Percentiles rank a stretch among this genome's conserved stretches.
Evolutionary conservation across 2,329 filamentous ascomycete species (phyloP).

Genomic region (Fusarium zealandicum): DNA sequence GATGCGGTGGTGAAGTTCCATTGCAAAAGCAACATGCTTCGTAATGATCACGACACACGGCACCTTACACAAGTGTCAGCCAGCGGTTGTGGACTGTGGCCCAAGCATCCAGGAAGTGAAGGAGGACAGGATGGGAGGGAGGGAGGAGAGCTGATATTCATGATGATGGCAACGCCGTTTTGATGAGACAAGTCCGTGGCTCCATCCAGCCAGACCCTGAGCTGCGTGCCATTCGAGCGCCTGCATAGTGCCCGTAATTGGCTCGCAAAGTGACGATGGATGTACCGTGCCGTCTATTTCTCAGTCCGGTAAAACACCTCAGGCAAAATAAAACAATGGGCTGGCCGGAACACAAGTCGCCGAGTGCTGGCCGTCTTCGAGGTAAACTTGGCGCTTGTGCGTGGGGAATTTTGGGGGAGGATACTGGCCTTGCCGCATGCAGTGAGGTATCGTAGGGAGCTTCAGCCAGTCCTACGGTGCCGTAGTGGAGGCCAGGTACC

Average conservation of each 20-base stretch:
- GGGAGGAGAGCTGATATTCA: conserved; percentile 16
- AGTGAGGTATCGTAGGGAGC: conserved; percentile 22
- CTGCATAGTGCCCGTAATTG: conserved; percentile 19
- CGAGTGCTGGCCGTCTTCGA: conserved; percentile 7
- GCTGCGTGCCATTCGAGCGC: conserved; percentile 18
- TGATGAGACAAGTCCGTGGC: conserved; percentile 23
- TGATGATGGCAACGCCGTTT: conserved; percentile 11
- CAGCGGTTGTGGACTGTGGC: conserved; percentile 7
- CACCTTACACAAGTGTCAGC: conserved; percentile 5
- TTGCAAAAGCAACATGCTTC: conserved; percentile 32
- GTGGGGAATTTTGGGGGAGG: conserved; percentile 5
- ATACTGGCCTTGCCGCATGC: conserved; percentile 21
- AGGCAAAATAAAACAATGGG: conserved; percentile 16
- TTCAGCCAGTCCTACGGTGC: conserved; percentile 1
- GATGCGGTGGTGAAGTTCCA: conserved; percentile 21
- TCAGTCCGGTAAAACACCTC: conserved; percentile 5
- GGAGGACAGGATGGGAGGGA: neutral
- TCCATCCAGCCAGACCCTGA: too few relatives aligned
- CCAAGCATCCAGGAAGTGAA: conserved; percentile 7
- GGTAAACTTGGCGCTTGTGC: conserved; percentile 5
- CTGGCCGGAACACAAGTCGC: conserved; percentile 15
- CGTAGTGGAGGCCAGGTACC: conserved; percentile 6
- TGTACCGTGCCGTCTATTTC: conserved; percentile 11
- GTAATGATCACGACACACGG: conserved; percentile 33
- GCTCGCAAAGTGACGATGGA: conserved; percentile 8